Conservation (phyloP, 164 flowering plant genomes). For the Vitis riparia region DNA sequence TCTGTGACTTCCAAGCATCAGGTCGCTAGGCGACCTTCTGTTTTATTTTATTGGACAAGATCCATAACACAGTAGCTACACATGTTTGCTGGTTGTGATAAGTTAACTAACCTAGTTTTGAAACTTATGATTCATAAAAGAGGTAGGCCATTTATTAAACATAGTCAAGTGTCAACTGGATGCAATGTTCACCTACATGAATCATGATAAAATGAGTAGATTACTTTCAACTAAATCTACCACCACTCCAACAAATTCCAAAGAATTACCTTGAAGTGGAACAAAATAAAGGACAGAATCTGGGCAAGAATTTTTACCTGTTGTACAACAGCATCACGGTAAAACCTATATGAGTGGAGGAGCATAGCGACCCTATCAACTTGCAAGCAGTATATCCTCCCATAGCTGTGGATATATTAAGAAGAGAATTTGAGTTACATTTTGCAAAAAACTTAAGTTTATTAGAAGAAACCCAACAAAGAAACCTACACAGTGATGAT, state of each 20-base stretch:
- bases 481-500: constrained; percentile 76
- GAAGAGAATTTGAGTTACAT: not conserved
- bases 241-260: not conserved
- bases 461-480: constrained; percentile 8
- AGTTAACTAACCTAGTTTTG: no score
- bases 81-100: no score
- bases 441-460: not conserved
- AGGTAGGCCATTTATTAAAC: no score
- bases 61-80: no score
- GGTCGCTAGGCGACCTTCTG: no score
- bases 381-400: constrained; percentile 95
- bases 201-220: no score
- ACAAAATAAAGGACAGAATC: not conserved
- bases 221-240: no score
- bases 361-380: constrained; percentile 89
- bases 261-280: not conserved
- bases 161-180: no score
- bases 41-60: no score
- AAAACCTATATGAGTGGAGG: constrained; percentile 78
- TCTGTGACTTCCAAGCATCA: no score
- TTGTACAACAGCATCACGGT: constrained; percentile 91
- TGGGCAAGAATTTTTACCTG: constrained; percentile 54
- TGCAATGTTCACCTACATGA: no score
- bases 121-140: no score
- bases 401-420: constrained; percentile 60